phyloP scores from a whole-genome alignment of 2,329 filamentous ascomycete species.

The Coniochaeta sp. region DNA sequence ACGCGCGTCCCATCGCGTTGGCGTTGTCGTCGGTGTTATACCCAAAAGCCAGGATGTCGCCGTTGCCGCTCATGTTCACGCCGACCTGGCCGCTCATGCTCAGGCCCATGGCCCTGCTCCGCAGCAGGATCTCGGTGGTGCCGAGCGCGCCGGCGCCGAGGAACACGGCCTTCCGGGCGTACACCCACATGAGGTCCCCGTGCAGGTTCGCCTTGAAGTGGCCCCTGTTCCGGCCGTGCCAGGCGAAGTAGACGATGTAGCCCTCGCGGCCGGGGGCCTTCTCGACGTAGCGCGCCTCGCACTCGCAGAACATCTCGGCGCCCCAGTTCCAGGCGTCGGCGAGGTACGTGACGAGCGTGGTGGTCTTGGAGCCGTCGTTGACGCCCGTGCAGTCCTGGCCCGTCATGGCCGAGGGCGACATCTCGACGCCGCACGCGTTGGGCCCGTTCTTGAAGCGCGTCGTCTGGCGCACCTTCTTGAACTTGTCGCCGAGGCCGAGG shows the following conservation, averaged over 20 bases:
- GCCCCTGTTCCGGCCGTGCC: slow-evolving; percentile 52
- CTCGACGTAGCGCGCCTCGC: slow-evolving; percentile 57
- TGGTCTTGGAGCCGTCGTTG: slow-evolving; percentile 63
- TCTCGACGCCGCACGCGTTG: slow-evolving; percentile 57
- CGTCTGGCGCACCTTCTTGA: slow-evolving; percentile 51
- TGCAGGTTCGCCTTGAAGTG: slow-evolving; percentile 47
- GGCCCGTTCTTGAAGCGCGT: slow-evolving; percentile 54
- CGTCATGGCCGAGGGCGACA: slow-evolving; percentile 51
- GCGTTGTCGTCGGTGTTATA: slow-evolving; percentile 51
- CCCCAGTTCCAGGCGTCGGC: slow-evolving; percentile 67
- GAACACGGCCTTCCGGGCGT: slow-evolving; percentile 58
- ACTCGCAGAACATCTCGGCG: slow-evolving; percentile 63
- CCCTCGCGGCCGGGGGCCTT: slow-evolving; percentile 42
- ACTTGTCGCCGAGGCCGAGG: slow-evolving; percentile 43
- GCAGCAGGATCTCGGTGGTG: slow-evolving; percentile 58
- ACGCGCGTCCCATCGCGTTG: slow-evolving; percentile 46
- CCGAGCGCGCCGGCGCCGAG: slow-evolving; percentile 58
- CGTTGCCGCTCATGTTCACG: slow-evolving; percentile 57
- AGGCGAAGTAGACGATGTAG: slow-evolving; percentile 58
- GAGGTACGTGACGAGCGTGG: slow-evolving; percentile 59
- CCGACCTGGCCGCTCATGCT: slow-evolving; percentile 50
- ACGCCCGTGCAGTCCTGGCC: slow-evolving; percentile 58
- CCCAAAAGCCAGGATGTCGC: slow-evolving; percentile 59
- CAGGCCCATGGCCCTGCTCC: slow-evolving; percentile 52
- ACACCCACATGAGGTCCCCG: slow-evolving; percentile 59